Base-by-base conservation (phyloP, 257 asterid genomes). In the Nicotiana obtusifolia region DNA sequence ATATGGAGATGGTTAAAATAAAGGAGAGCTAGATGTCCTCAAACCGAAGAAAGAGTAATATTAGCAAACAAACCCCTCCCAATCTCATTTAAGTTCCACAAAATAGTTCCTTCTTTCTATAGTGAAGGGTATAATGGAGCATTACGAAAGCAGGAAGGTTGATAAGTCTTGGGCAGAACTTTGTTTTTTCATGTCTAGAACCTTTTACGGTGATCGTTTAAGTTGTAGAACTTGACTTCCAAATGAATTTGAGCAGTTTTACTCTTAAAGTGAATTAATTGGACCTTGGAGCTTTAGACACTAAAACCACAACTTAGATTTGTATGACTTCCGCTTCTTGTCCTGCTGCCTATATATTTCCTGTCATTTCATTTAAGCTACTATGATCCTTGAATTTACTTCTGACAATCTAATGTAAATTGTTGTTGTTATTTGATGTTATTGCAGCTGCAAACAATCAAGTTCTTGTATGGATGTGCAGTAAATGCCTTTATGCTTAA, bases 401-500 rank as follows among this genome's bases (percentile, higher is more conserved):
- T 16, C 28, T 4, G 75, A 22, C 20, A 57, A 30, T 82, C 64
- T 30, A 35, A 82, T 30, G 33, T 35, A 28, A 35, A 33, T n/a
- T 16, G 47, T 35, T 8, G 76, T 59, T 52, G 0, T 47, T 8
- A 28, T 89, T 64, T 81, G 57, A 84, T 87, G 67, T 78, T 81
- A 59, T 83, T 33, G 84, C 98, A 93, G 98, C 86, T 84, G 83
- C 96, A 94, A 85, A 90, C 98, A 15, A 80, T 88, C 92, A 91
- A 90, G 88, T 92, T 92, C 88, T 85, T 94, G 89, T 94, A 88
- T 83, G 98, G 96, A 68, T 90, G 97, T 84, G 95, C 98, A 11
- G 92, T 92, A 82, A 88, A 89, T 87, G 93, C 96, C 76, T 84
- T 81, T 81, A 84, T 91, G 78, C 91, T 94, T 67, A 87, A 87